Evolutionary conservation across 495 filamentous ascomycete species (phyloP), one percentile per base, ranked within the genome.

Genomic region (Cudoniella acicularis): DNA sequence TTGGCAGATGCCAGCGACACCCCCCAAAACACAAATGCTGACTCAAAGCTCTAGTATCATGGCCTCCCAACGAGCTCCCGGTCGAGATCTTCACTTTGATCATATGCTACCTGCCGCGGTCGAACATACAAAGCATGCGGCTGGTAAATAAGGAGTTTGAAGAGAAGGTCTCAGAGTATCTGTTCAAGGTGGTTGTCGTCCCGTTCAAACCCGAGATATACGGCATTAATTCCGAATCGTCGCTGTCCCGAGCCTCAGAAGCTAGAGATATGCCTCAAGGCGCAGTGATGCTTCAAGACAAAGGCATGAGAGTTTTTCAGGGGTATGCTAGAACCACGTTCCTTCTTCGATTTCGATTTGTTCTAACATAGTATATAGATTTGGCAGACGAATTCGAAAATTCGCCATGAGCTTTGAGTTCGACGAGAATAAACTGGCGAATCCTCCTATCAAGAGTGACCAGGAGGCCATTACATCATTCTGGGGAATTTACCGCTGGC

Each of bases 361-460:
- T 26, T 16, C 49, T 27, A 27, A 52, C 22, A 1, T 11, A 16
- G 20, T 30, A n/a, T 30, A 10, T 27, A 63, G 75, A 24, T 82
- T 80, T 60, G 81, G 78, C 11, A 64, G 66, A 0, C 66, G 75
- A 21, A 82, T 85, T 26, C 65, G 57, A 6, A 75, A 71, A 47
- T 79, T 82, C 60, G 83, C 76, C 1, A 74, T 86, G 65, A 76
- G 76, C 16, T 79, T 84, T 53, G 83, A 85, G 46, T 71, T 84
- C 2, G 73, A 77, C 36, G 74, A 79, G 55, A 54, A 59, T 46
- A 68, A 56, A 40, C 72, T 70, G 43, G 64, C 51, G 26, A 64
- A 62, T 4, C 76, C 77, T 20, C 70, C 72, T 1, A 40, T 66
- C 10, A 80, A 81, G 58, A 62, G 62, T 13, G 64, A 70, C 24